phyloP scores from a whole-genome alignment of 1,284 basidiomycete species.

The Leccinum brunneo-olivaceum region DNA sequence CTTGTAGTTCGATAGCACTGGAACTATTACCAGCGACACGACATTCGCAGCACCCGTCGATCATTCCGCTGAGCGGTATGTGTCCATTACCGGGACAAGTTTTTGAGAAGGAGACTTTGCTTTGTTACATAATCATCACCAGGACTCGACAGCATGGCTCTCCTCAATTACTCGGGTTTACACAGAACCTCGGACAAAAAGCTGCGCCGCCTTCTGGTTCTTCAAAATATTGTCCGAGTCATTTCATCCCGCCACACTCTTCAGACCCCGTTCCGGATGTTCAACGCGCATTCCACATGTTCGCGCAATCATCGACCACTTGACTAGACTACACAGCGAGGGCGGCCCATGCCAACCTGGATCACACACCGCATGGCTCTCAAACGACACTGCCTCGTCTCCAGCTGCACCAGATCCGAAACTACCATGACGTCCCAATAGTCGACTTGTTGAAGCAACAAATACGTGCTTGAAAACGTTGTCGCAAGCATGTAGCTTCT shows the following conservation, averaged over 20 bases:
- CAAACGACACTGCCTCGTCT: constrained; percentile 17
- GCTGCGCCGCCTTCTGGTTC: constrained; percentile 13
- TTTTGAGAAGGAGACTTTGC: too few species aligned
- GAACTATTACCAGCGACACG: too few species aligned
- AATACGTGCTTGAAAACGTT: constrained; percentile 7
- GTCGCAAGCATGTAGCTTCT: constrained; percentile 5
- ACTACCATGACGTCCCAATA: constrained; percentile 6
- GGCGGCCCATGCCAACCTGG: constrained; percentile 22
- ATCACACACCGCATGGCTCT: constrained; percentile 19
- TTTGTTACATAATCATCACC: constrained; percentile 12
- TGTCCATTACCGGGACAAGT: not conserved
- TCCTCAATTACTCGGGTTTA: constrained; percentile 2
- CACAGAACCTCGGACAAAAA: constrained; percentile 1
- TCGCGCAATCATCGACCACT: constrained; percentile 24
- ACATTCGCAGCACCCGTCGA: not conserved
- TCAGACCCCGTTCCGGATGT: constrained; percentile 25
- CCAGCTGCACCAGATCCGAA: constrained; percentile 10
- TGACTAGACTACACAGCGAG: constrained; percentile 25
- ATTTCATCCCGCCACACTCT: constrained; percentile 20
- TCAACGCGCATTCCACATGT: constrained; percentile 30
- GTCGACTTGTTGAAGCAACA: constrained; percentile 1
- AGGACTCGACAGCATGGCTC: not conserved
- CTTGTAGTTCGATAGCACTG: too few species aligned
- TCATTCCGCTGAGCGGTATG: not conserved
- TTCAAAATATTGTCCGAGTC: constrained; percentile 13